phyloP scores from a whole-genome alignment of 306 rosid species.

The Notholithocarpus densiflorus region DNA sequence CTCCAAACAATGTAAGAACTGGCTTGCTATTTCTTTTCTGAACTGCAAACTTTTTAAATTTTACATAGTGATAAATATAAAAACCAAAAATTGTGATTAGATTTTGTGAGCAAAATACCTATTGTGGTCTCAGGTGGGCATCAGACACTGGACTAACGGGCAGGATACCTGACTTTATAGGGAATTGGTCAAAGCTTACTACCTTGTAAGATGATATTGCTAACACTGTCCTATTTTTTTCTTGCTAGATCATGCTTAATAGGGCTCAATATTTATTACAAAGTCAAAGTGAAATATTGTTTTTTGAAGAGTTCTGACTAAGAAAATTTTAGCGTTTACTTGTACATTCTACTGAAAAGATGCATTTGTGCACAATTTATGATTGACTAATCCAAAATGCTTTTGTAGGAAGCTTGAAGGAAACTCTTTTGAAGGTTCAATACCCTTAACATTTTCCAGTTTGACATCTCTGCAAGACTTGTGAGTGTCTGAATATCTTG shows the following conservation, averaged over 20 bases:
- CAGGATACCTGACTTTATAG: too few species aligned
- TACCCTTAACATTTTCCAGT: constrained; percentile 63
- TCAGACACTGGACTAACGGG: fast-evolving
- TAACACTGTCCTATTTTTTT: too few species aligned
- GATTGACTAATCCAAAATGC: constrained; percentile 2
- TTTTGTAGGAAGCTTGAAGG: constrained; percentile 74
- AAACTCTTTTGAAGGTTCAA: constrained; percentile 66
- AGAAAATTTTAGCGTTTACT: not conserved
- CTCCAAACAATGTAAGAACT: fast-evolving
- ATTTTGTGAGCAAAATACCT: too few species aligned
- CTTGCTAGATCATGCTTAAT: too few species aligned
- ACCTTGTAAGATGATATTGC: too few species aligned
- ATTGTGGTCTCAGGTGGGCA: too few species aligned
- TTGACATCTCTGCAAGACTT: constrained; percentile 59
- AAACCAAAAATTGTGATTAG: too few species aligned
- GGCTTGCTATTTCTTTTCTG: fast-evolving
- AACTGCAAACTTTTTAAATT: too few species aligned
- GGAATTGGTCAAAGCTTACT: too few species aligned
- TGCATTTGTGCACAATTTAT: not conserved
- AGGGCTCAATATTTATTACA: too few species aligned
- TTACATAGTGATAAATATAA: too few species aligned
- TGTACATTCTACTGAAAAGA: not conserved
- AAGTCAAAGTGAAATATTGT: not conserved
- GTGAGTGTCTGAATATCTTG: constrained; percentile 42
- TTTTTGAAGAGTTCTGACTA: not conserved